A percentile compares a stretch with the other conserved stretches of the same genome.
Conservation (phyloP, 352 stramenopile species). For the Achlya hypogyna region DNA sequence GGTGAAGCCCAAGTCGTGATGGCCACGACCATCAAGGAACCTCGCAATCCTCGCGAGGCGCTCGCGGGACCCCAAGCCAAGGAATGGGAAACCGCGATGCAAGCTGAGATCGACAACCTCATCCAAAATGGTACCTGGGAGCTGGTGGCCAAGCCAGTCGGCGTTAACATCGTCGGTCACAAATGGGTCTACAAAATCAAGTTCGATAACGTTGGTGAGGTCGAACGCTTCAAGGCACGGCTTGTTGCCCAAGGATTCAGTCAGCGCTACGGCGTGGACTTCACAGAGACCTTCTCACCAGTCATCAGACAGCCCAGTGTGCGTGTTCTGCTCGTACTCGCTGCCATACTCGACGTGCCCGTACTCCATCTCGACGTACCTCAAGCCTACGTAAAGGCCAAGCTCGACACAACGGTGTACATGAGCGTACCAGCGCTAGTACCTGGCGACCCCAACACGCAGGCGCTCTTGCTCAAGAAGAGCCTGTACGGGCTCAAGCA, state of each 20-base stretch:
- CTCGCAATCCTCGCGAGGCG: not conserved
- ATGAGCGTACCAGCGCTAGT: slow-evolving; percentile 14
- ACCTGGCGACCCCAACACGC: not conserved
- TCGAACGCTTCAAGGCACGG: slow-evolving; percentile 33
- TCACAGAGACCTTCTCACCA: slow-evolving; percentile 29
- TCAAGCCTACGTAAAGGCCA: slow-evolving; percentile 29
- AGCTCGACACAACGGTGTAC: slow-evolving; percentile 24
- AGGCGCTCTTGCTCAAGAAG: slow-evolving; percentile 16
- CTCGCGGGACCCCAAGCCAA: not conserved
- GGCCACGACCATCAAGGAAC: not conserved
- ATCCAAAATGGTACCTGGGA: not conserved
- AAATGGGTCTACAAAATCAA: slow-evolving; percentile 37
- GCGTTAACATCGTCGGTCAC: slow-evolving; percentile 1
- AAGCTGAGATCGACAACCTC: slow-evolving; percentile 9
- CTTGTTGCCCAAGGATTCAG: slow-evolving; percentile 27
- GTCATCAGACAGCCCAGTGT: slow-evolving; percentile 21
- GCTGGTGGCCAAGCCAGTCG: not conserved
- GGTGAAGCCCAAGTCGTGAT: not conserved
- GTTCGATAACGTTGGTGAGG: slow-evolving; percentile 21
- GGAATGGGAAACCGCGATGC: slow-evolving; percentile 15
- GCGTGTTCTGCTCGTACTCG: slow-evolving; percentile 12
- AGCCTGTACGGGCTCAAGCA: slow-evolving; percentile 31
- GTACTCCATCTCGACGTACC: slow-evolving; percentile 27
- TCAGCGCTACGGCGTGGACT: slow-evolving; percentile 28
- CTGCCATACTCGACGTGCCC: not conserved